Evolutionary conservation across 352 stramenopile genomes (phyloP).

Genomic region (Phytophthora idaei): DNA sequence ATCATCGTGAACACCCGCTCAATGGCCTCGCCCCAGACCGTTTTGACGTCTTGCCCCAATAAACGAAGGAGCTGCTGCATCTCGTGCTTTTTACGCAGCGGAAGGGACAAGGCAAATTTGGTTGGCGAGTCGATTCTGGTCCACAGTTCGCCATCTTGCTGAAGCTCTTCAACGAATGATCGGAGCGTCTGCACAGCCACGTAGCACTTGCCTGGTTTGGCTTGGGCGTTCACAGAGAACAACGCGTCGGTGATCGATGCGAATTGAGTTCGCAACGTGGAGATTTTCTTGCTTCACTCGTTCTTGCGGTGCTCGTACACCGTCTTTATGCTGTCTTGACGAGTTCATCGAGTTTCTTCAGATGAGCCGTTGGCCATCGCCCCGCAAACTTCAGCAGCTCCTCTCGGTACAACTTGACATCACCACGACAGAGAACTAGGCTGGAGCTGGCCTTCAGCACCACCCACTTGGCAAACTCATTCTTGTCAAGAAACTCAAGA

Average conservation of each 20-base stretch:
- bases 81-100: conserved; percentile 39
- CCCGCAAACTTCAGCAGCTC: conserved; percentile 39
- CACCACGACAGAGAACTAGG: conserved; percentile 15
- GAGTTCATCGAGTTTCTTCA: conserved; percentile 32
- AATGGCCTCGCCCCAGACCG: conserved; percentile 35
- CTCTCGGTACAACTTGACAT: conserved; percentile 33
- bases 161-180: conserved; percentile 30
- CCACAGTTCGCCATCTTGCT: conserved; percentile 35
- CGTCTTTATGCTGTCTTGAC: conserved; percentile 3
- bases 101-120: conserved; percentile 36
- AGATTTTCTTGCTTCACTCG: conserved; percentile 18
- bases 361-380: conserved; percentile 29
- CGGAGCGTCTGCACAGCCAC: conserved; percentile 26
- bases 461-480: conserved; percentile 43
- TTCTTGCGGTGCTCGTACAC: conserved; percentile 7
- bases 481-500: conserved; percentile 36
- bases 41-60: conserved; percentile 26
- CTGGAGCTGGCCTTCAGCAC: conserved; percentile 21
- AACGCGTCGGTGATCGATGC: conserved; percentile 32
- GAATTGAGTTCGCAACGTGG: conserved; percentile 31
- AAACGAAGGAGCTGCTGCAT: conserved; percentile 40
- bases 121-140: conserved; percentile 29
- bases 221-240: conserved; percentile 37
- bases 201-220: conserved; percentile 32
- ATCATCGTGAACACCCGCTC: conserved; percentile 38